Percentiles rank a stretch among this genome's conserved stretches.
These are phyloP conservation scores for Hemisphaericaspora subhashii DNA, from an alignment of 1,139 yeast genomes.

Conservation along the genomic window DNA sequence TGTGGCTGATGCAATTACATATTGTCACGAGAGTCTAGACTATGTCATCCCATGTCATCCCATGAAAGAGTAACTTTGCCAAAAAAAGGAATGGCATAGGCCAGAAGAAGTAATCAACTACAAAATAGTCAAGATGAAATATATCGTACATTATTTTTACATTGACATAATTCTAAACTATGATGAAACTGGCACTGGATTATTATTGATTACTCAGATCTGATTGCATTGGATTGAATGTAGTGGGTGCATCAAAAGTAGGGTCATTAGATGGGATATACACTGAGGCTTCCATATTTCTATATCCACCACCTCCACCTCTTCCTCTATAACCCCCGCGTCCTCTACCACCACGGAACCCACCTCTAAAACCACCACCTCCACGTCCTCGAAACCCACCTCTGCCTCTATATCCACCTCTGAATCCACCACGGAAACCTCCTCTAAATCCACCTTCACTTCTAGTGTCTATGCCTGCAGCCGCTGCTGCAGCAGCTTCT, in stretches of 20 bases:
- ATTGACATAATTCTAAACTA: too few species aligned
- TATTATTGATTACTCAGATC: conserved; percentile 1
- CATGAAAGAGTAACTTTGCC: not conserved
- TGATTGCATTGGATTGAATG: conserved; percentile 17
- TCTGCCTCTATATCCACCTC: conserved; percentile 14
- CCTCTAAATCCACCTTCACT: conserved; percentile 30
- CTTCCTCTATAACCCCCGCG: conserved; percentile 6
- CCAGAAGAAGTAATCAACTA: too few species aligned
- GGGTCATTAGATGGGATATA: conserved; percentile 23
- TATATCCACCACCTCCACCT: conserved; percentile 7
- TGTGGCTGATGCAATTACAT: too few species aligned
- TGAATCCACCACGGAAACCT: conserved; percentile 20
- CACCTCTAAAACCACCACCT: conserved; percentile 10
- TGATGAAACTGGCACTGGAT: too few species aligned
- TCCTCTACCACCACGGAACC: conserved; percentile 14
- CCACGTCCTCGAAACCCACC: conserved; percentile 8
- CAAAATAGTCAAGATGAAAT: too few species aligned
- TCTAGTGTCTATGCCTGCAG: conserved; percentile 27
- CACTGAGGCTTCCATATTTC: conserved; percentile 17
- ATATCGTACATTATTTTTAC: not conserved
- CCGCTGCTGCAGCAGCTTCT: conserved; percentile 31
- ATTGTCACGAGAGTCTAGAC: too few species aligned
- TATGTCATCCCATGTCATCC: too few species aligned
- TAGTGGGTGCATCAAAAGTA: conserved; percentile 18
- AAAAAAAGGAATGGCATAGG: too few species aligned